Percentiles rank a stretch among this genome's conserved stretches.
phyloP scores from a whole-genome alignment of 2,329 filamentous ascomycete species.

The Talaromyces sp. region DNA sequence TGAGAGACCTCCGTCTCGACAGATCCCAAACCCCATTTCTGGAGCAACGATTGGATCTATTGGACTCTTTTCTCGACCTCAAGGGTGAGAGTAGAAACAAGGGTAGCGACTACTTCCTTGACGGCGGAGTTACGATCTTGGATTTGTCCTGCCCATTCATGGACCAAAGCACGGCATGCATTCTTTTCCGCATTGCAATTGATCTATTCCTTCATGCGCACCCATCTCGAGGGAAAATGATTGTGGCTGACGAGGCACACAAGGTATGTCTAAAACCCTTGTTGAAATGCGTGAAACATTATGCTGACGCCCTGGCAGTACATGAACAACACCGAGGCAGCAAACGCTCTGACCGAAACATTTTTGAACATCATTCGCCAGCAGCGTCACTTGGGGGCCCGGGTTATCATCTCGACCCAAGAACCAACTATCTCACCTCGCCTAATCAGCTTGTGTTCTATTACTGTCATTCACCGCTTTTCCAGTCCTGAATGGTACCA shows the following conservation, averaged over 20 bases:
- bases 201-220: constrained; percentile 58
- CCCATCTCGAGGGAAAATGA: constrained; percentile 48
- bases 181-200: constrained; percentile 67
- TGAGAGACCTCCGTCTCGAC: constrained; percentile 12
- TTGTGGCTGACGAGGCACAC: constrained; percentile 73
- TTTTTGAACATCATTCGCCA: constrained; percentile 61
- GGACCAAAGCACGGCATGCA: constrained; percentile 60
- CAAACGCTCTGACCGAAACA: constrained; percentile 54
- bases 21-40: constrained; percentile 14
- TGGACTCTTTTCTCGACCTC: constrained; percentile 19
- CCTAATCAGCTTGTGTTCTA: constrained; percentile 64
- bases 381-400: constrained; percentile 63
- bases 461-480: constrained; percentile 70
- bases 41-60: constrained; percentile 19
- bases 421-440: constrained; percentile 66
- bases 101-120: constrained; percentile 9
- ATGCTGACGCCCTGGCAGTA: constrained; percentile 38
- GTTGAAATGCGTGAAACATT: background rate
- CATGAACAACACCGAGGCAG: constrained; percentile 49
- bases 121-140: constrained; percentile 53
- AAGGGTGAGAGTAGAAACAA: constrained; percentile 7
- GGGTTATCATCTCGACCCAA: constrained; percentile 69
- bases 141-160: constrained; percentile 71
- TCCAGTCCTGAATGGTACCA: constrained; percentile 59
- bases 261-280: constrained; percentile 46